Base-by-base conservation (phyloP, 2,329 filamentous ascomycete species). In the Paramyrothecium roridum region DNA sequence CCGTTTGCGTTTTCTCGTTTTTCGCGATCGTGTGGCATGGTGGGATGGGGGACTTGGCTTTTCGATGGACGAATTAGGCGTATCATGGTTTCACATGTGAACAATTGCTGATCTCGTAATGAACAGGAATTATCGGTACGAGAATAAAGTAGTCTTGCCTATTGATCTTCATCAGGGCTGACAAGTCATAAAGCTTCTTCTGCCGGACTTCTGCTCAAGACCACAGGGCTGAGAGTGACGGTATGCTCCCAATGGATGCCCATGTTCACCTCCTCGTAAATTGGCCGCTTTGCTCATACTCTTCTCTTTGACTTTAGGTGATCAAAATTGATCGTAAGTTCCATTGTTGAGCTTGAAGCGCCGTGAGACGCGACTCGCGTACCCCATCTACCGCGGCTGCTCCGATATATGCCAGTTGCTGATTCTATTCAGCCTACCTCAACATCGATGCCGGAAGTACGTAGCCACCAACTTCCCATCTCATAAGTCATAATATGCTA, bases 131-230 rank as follows among this genome's bases (percentile, higher is more conserved):
- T 40, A 61, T 61, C 34, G 59, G 59, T 60, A 60, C 54, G 55
- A 17, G 26, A 50, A 20, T 23, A 26, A 20, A 13, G 12, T 21
- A 10, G 8, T 17, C n/a, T 7, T 8, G 7, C 8, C 13, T 23
- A 2, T 23, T 26, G 21, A 30, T 23, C 2, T 16, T 30, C 48
- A 33, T 10, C 13, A 19, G 22, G 48, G 16, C 48, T 43, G n/a
- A 43, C 23, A 16, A 50, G 16, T 16, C n/a, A 23, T 19, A 17
- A 53, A 85, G 87, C 87, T 72, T 89, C 86, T 65, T 87, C 84
- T 55, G 86, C 87, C 43, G 89, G 88, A 50, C 77, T 91, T 54
- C 55, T 72, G 54, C 65, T 70, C 54, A 66, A 67, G 58, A 63
- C 63, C 2, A 57, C 58, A 10, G 65, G 65, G 21, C 60, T 66